Conservation (phyloP, 192 early-diverging fungal species). For the Neocallimastix lanati region DNA sequence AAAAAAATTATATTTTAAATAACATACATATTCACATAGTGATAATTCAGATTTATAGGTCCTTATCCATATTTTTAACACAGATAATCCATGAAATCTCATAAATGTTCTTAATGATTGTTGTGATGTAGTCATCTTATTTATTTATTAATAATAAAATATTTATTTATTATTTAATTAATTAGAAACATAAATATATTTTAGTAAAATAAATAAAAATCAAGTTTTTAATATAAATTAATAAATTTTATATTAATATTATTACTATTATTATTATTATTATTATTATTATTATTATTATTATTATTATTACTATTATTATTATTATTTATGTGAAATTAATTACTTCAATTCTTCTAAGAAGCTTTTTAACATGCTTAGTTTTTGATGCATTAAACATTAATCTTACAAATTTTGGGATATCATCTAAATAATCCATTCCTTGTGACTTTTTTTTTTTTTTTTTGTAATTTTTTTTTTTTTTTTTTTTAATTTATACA, state of each 20-base stretch:
- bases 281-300: too few relatives aligned
- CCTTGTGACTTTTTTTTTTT: neutral
- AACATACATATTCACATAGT: neutral
- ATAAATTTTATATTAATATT: too few relatives aligned
- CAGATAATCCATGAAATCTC: conserved; percentile 44
- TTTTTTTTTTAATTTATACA: too few relatives aligned
- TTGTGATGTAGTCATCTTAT: neutral
- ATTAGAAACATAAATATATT: neutral
- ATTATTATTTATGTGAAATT: neutral
- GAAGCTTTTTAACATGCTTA: conserved; percentile 1
- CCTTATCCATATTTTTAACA: conserved; percentile 48
- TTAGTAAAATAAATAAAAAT: too few relatives aligned
- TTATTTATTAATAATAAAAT: conserved; percentile 8
- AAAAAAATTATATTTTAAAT: too few relatives aligned
- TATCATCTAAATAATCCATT: conserved; percentile 2
- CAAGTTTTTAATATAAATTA: too few relatives aligned
- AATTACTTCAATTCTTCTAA: conserved; percentile 6
- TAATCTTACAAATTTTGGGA: conserved; percentile 1
- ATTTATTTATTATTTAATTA: conserved; percentile 13
- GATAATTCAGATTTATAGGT: neutral
- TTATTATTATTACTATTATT: neutral
- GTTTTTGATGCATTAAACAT: conserved; percentile 7
- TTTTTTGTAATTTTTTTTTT: too few relatives aligned
- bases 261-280: too few relatives aligned
- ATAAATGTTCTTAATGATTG: conserved; percentile 31